Conservation (phyloP, 352 stramenopile species). For the Halophytophthora batemanensis region DNA sequence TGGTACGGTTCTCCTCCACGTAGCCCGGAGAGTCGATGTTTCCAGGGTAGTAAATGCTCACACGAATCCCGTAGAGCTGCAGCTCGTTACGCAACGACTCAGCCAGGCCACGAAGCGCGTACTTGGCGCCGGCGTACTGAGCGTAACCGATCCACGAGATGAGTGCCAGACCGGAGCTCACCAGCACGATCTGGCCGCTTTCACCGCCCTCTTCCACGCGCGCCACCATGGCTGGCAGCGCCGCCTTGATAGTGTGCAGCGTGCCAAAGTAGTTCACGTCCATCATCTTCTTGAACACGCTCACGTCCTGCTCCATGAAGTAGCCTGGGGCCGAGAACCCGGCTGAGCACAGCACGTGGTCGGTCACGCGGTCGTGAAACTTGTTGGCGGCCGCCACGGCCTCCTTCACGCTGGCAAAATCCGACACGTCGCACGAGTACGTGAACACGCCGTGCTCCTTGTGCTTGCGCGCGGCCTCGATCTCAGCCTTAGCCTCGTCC, state of each 20-base stretch:
- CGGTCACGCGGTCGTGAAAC: conserved; percentile 60
- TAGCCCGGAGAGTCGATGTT: conserved; percentile 84
- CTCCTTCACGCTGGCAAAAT: conserved; percentile 53
- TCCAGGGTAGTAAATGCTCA: conserved; percentile 78
- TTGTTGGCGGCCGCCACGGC: conserved; percentile 64
- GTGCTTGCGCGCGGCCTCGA: conserved; percentile 42
- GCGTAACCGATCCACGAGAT: conserved; percentile 83
- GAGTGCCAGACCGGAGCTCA: conserved; percentile 66
- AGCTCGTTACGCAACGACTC: conserved; percentile 82
- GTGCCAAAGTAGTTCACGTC: conserved; percentile 88
- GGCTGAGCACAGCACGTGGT: conserved; percentile 74
- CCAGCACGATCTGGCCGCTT: conserved; percentile 63
- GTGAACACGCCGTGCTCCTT: conserved; percentile 47
- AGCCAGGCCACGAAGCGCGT: conserved; percentile 71
- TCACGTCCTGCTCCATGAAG: conserved; percentile 74
- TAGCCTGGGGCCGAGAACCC: conserved; percentile 61
- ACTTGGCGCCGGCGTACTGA: conserved; percentile 81
- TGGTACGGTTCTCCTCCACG: conserved; percentile 71
- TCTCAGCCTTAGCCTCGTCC: conserved; percentile 56
- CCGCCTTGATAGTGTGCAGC: conserved; percentile 74
- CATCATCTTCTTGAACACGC: conserved; percentile 75
- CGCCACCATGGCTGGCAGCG: conserved; percentile 73
- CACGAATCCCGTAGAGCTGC: conserved; percentile 59
- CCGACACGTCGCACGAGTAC: conserved; percentile 70
- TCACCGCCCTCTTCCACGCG: conserved; percentile 57